phyloP scores from a whole-genome alignment of 2,329 filamentous ascomycete species.

The Monosporascus sp. region DNA sequence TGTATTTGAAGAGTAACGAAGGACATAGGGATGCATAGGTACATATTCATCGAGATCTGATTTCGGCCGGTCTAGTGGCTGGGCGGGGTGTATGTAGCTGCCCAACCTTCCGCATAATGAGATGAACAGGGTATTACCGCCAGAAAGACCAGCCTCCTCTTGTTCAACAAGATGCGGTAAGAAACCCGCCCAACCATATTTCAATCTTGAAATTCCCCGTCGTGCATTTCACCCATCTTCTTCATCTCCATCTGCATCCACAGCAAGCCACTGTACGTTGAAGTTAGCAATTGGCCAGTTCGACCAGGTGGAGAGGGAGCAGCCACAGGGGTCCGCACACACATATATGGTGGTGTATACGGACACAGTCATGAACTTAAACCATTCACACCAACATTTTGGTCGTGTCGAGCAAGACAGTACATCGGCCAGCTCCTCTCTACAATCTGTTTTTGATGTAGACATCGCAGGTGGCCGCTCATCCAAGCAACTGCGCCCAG shows the following conservation, averaged over 20 bases:
- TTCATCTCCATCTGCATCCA: conserved; percentile 3
- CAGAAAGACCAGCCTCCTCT: conserved; percentile 13
- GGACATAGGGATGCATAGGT: no score
- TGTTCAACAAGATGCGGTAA: conserved; percentile 6
- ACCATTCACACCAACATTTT: not conserved
- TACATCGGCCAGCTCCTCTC: not conserved
- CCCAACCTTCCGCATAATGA: conserved; percentile 9
- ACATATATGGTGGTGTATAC: not conserved
- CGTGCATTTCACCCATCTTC: conserved; percentile 6
- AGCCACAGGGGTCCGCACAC: conserved; percentile 1
- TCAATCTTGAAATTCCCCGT: conserved; percentile 5
- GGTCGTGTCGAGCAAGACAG: not conserved
- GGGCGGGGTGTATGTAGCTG: conserved; percentile 1
- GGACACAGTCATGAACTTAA: not conserved
- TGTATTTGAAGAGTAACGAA: no score
- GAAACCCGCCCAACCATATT: conserved; percentile 15
- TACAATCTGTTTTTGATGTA: not conserved
- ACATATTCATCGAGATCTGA: no score
- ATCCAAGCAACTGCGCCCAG: not conserved
- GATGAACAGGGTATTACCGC: not conserved
- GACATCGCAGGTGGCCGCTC: conserved; percentile 1
- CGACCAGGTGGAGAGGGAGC: conserved; percentile 3
- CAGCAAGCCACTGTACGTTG: conserved; percentile 7
- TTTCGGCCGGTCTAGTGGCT: no score
- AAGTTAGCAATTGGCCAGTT: conserved; percentile 12